Evolutionary conservation across 352 stramenopile genomes (phyloP), one percentile per base, ranked within the genome.

Genomic region (Phytopythium aichiense): DNA sequence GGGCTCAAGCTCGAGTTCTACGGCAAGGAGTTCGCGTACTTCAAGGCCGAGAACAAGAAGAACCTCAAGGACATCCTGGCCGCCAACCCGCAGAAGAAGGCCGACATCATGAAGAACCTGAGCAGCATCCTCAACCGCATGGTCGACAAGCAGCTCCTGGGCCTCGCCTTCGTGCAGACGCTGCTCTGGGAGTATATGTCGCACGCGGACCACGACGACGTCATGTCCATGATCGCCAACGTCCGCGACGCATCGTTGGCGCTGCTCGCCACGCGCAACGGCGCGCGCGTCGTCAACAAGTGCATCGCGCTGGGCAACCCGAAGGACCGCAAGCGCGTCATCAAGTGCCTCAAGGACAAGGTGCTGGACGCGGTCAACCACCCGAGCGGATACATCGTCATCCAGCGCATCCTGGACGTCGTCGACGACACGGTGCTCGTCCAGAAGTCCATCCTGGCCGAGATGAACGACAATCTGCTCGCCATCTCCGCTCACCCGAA

Each of bases 261-360:
- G 6, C 74, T 97, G 54, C 71, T 96, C 28, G 88, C 87, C 13
- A 96, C 89, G n/a, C 79, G 88, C 61, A 90, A 92, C 43, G 90
- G 90, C 28, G 91, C 88, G 37, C 86, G 87, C 50, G 84, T 93
- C 12, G 88, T 95, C 45, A 92, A 89, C 76, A 88, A 85, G 70
- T 95, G 87, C 66, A 74, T 96, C 28, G 85, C 85, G 12, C 63
- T 96, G 12, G 87, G 87, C 50, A 77, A 79, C 1, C 83, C 89
- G 9, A 97, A 97, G 72, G 90, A 96, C 69, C 86, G 89, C 55
- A 97, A 97, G 75, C 84, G 86, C 43, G 91, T 97, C 65, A 92
- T 97, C 70, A 96, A 96, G 73, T 72, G 78, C 38, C 72, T 97
- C 18, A 97, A 97, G 69, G 89, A 94, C 72, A 96, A 96, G 69